These are phyloP conservation scores for Lindgomyces ingoldianus DNA, from an alignment of 495 filamentous ascomycete species.

Conservation along the genomic window DNA sequence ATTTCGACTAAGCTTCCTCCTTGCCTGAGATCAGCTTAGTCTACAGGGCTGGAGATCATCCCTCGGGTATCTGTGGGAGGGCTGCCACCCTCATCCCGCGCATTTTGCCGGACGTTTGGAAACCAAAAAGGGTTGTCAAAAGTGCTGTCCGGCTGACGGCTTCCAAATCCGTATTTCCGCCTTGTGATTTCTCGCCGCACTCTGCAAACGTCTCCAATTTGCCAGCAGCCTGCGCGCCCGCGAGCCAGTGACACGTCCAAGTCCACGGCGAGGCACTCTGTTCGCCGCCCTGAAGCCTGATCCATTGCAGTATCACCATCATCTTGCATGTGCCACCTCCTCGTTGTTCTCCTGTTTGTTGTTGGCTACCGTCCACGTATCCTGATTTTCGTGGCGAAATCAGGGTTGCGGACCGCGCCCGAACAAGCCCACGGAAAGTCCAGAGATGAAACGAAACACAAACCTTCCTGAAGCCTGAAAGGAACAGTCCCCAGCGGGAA, in stretches of 20 bases:
- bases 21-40: constrained; percentile 24
- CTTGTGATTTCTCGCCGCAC: neutral
- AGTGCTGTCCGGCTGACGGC: constrained; percentile 17
- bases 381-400: neutral
- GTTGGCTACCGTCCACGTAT: neutral
- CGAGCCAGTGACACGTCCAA: neutral
- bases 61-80: constrained; percentile 8
- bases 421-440: neutral
- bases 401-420: neutral
- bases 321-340: neutral
- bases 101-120: constrained; percentile 17
- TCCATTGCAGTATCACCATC: neutral
- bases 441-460: constrained; percentile 23
- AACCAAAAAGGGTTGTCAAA: constrained; percentile 4
- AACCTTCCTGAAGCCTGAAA: constrained; percentile 16
- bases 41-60: constrained; percentile 23
- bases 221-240: constrained; percentile 1
- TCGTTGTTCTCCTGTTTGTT: neutral
- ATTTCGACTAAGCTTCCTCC: constrained; percentile 16
- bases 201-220: constrained; percentile 6
- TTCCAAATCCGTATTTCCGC: constrained; percentile 19
- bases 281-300: neutral
- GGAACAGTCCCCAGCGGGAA: neutral
- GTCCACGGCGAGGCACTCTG: neutral
- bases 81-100: constrained; percentile 16